Evolutionary conservation across 306 rosid species (phyloP), one percentile per base, ranked within the genome.

Genomic region (Dalbergia cochinchinensis): DNA sequence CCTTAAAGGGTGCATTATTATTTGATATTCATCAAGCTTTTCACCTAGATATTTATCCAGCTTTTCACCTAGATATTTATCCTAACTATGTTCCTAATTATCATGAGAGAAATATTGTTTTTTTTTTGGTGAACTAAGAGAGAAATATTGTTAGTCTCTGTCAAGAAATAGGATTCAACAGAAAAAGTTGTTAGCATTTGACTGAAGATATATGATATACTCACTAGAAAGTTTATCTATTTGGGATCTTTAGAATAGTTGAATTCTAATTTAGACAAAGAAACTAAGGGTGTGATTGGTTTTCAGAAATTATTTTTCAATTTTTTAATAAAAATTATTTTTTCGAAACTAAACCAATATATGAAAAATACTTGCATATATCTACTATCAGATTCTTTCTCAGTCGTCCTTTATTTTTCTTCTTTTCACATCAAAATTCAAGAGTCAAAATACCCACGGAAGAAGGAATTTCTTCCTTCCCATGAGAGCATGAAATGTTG

Each of bases 1-100:
- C 77, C 60, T 71, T 71, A 63, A 58, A 77, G 64, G 74, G 70
- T 71, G 20, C 11, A 5, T 26, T n/a, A 47, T 42, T 48, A 10
- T 33, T 77, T 83, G 42, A 42, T 11, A 15, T n/a, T 65, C 47
- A 5, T 16, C 47, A 8, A 61, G 13, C 31, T 75, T 75, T 60
- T 67, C 44, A 51, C 31, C 16, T 35, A 6, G 39, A 35, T 75
- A 20, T 20, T 20, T 81, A 48, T 50, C 66, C 53, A 18, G n/a
- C n/a, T n/a, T n/a, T n/a, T n/a, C 26, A 22, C 26, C 26, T 22
- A 22, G 26, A 22, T 22, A 22, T 22, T 22, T 81, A 48, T 50
- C 66, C 44, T 18, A 73, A 54, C 41, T 53, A 15, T 71, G 65
- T 62, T 41, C 65, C 34, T 26, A 11, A 11, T 22, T 26, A 26